These are phyloP conservation scores for Cystofilobasidium bisporidii DNA, from an alignment of 768 basidiomycete species.

Conservation along the genomic window DNA sequence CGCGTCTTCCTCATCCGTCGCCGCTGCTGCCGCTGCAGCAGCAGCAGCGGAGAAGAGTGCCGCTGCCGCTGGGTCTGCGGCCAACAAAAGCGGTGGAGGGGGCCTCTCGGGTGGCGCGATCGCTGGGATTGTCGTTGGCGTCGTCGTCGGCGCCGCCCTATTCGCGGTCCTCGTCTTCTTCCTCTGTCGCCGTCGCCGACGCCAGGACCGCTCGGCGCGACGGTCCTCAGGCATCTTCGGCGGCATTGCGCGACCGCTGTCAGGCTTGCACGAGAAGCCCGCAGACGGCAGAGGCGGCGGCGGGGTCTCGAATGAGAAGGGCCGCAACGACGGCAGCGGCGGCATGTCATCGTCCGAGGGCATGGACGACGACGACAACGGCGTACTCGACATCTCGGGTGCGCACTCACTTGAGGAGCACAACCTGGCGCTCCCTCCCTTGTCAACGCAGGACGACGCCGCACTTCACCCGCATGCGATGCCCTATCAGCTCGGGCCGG, in stretches of 20 bases:
- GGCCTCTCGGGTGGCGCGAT: slow-evolving; percentile 5
- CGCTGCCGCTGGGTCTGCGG: background rate
- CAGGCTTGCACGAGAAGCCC: too few relatives aligned
- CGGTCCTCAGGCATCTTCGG: too few relatives aligned
- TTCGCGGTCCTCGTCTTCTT: background rate
- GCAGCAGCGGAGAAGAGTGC: background rate
- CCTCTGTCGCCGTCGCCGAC: background rate
- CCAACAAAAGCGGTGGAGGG: too few relatives aligned
- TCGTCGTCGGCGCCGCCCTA: background rate
- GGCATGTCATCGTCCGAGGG: too few relatives aligned
- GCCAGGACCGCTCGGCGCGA: too few relatives aligned
- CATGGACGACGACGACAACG: background rate
- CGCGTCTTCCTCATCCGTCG: background rate
- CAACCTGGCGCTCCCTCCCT: too few relatives aligned
- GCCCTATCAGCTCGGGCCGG: slow-evolving; percentile 1
- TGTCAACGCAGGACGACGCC: background rate
- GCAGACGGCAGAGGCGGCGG: background rate
- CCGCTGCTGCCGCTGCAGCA: slow-evolving; percentile 2
- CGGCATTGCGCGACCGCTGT: background rate
- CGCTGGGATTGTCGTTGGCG: slow-evolving; percentile 14
- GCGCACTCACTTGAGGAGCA: too few relatives aligned
- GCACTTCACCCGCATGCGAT: background rate
- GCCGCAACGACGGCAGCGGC: background rate
- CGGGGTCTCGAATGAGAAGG: background rate
- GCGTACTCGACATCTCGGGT: too few relatives aligned